These are phyloP conservation scores for Microcyclospora pomicola DNA, from an alignment of 2,329 filamentous ascomycete species.

Conservation along the genomic window DNA sequence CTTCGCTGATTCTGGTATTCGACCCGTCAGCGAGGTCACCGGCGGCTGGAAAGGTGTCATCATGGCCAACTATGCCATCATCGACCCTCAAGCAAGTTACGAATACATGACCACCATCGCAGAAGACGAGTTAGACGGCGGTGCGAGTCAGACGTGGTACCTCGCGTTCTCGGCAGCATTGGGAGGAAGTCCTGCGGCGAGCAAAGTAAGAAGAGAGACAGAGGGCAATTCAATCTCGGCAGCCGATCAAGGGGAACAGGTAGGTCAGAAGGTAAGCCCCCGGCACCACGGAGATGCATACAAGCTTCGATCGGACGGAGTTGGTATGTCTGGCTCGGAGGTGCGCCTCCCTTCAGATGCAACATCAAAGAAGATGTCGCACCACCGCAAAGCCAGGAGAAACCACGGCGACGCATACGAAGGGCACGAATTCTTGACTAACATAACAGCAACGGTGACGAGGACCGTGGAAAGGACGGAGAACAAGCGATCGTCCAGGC, in stretches of 20 bases:
- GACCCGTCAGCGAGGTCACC: conserved; percentile 1
- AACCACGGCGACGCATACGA: neutral
- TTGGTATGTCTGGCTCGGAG: neutral
- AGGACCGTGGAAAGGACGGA: conserved; percentile 1
- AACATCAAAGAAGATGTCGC: too few relatives aligned
- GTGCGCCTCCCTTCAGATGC: too few relatives aligned
- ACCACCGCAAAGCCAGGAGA: too few relatives aligned
- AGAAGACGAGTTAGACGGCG: conserved; percentile 58
- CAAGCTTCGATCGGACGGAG: neutral
- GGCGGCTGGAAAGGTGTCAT: conserved; percentile 81
- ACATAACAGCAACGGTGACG: neutral
- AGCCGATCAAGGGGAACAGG: neutral
- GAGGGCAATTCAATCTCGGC: neutral
- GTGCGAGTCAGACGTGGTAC: conserved; percentile 75
- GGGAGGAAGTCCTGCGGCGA: conserved; percentile 16
- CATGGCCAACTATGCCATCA: conserved; percentile 66
- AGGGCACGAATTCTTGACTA: neutral
- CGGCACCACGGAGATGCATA: neutral
- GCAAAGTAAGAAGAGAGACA: conserved; percentile 1
- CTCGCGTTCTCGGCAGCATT: conserved; percentile 63
- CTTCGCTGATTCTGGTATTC: conserved; percentile 50
- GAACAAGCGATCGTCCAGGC: conserved; percentile 12
- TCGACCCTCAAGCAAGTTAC: conserved; percentile 57
- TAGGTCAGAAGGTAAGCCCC: conserved; percentile 1
- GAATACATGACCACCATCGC: conserved; percentile 53